A percentile compares a stretch with the other conserved stretches of the same genome.
Conservation (phyloP, 805 yeast genomes). For the Jamesozyma jinghongensis region DNA sequence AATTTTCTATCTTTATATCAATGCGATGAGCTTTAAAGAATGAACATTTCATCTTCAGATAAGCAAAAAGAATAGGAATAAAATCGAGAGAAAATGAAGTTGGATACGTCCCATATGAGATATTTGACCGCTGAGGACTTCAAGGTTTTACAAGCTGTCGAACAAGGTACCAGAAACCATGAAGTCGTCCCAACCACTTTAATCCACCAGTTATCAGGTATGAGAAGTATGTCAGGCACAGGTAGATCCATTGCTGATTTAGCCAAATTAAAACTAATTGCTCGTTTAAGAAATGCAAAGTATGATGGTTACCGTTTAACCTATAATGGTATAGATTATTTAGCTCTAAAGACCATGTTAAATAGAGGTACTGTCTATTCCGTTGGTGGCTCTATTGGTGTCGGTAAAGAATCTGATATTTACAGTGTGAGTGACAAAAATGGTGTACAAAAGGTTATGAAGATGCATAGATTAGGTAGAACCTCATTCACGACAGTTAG, state of each 20-base stretch:
- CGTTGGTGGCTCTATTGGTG: conserved; percentile 83
- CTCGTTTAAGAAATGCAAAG: conserved; percentile 77
- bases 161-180: conserved; percentile 84
- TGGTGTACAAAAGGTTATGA: conserved; percentile 65
- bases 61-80: too few species aligned
- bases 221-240: conserved; percentile 67
- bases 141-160: conserved; percentile 79
- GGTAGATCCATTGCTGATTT: conserved; percentile 72
- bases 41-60: too few species aligned
- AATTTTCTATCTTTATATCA: neutral
- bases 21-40: neutral
- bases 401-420: conserved; percentile 96
- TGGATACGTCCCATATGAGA: conserved; percentile 89
- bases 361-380: conserved; percentile 65
- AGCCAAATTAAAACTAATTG: conserved; percentile 74
- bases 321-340: conserved; percentile 83
- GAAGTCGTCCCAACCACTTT: conserved; percentile 87
- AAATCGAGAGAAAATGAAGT: too few species aligned
- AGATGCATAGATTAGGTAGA: conserved; percentile 89
- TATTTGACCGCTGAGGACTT: conserved; percentile 87
- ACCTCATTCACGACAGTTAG: conserved; percentile 88
- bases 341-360: conserved; percentile 79
- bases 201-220: conserved; percentile 71
- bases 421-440: conserved; percentile 64
- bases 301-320: conserved; percentile 92